These are phyloP conservation scores for Bombardia bombarda DNA, from an alignment of 495 filamentous ascomycete genomes.

Conservation along the genomic window DNA sequence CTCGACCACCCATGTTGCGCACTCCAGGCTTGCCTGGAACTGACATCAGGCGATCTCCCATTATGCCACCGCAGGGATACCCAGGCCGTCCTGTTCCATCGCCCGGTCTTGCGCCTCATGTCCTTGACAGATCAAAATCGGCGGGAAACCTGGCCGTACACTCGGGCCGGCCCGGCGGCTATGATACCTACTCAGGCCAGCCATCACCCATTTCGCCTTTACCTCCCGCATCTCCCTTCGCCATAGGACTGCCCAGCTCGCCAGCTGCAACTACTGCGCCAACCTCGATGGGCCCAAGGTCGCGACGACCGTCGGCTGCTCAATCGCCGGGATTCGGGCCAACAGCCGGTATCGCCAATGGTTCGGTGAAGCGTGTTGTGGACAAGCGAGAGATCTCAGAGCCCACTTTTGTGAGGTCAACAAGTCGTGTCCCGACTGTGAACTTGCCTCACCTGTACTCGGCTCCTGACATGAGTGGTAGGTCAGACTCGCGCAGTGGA, in stretches of 20 bases:
- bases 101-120: slow-evolving; percentile 15
- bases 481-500: slow-evolving; percentile 19
- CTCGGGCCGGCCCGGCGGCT: slow-evolving; percentile 19
- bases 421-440: slow-evolving; percentile 62
- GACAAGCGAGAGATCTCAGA: slow-evolving; percentile 77
- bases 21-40: slow-evolving; percentile 38
- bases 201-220: slow-evolving; percentile 39
- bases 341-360: slow-evolving; percentile 11
- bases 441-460: slow-evolving; percentile 39
- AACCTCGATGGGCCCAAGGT: slow-evolving; percentile 16
- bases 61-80: slow-evolving; percentile 43
- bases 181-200: slow-evolving; percentile 24
- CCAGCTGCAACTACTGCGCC: slow-evolving; percentile 23
- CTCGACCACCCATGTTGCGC: slow-evolving; percentile 24
- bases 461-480: slow-evolving; percentile 5
- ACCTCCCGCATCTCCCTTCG: slow-evolving; percentile 21
- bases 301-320: slow-evolving; percentile 31
- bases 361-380: slow-evolving; percentile 52
- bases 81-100: slow-evolving; percentile 22
- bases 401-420: slow-evolving; percentile 70
- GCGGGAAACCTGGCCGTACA: slow-evolving; percentile 25
- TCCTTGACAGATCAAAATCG: slow-evolving; percentile 19
- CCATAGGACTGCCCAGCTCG: slow-evolving; percentile 10
- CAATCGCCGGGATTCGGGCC: slow-evolving; percentile 33
- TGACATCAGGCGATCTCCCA: slow-evolving; percentile 34